These are phyloP conservation scores for Phoma sp. DNA, from an alignment of 2,329 filamentous ascomycete genomes.

Conservation along the genomic window DNA sequence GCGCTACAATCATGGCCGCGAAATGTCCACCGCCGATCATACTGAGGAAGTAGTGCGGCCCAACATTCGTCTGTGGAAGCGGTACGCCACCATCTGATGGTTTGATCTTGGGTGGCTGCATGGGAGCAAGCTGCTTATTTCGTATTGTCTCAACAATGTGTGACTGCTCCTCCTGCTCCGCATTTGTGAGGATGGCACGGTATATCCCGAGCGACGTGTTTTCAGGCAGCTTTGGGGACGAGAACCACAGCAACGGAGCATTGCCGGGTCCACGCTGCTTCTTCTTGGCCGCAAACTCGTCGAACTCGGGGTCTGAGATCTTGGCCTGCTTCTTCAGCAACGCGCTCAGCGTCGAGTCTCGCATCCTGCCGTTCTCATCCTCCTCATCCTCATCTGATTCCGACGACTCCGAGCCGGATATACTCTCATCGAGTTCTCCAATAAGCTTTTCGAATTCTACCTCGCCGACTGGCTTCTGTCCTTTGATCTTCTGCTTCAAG, in stretches of 20 bases:
- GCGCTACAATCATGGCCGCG: conserved; percentile 91
- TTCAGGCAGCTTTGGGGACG: conserved; percentile 74
- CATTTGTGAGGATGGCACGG: conserved; percentile 75
- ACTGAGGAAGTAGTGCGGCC: conserved; percentile 91
- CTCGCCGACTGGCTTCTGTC: conserved; percentile 75
- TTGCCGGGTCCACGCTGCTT: conserved; percentile 67
- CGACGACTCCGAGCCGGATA: conserved; percentile 83
- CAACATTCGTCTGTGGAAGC: conserved; percentile 66
- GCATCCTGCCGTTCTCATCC: conserved; percentile 56
- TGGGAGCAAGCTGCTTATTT: conserved; percentile 78
- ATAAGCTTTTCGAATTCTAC: conserved; percentile 85
- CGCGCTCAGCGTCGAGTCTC: conserved; percentile 75
- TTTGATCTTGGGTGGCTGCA: conserved; percentile 54
- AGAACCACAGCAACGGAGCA: conserved; percentile 85
- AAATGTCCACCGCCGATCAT: conserved; percentile 99
- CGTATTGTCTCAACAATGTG: conserved; percentile 72
- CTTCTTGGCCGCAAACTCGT: conserved; percentile 57
- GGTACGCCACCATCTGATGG: conserved; percentile 64
- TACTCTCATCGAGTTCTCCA: conserved; percentile 85
- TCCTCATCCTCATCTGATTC: conserved; percentile 79
- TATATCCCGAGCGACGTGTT: conserved; percentile 89
- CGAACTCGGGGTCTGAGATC: conserved; percentile 65
- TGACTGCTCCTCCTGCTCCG: conserved; percentile 70
- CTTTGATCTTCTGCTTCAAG: conserved; percentile 86
- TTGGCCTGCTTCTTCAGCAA: conserved; percentile 85